phyloP scores from a whole-genome alignment of 2,329 filamentous ascomycete species.

The Talaromyces sp. region DNA sequence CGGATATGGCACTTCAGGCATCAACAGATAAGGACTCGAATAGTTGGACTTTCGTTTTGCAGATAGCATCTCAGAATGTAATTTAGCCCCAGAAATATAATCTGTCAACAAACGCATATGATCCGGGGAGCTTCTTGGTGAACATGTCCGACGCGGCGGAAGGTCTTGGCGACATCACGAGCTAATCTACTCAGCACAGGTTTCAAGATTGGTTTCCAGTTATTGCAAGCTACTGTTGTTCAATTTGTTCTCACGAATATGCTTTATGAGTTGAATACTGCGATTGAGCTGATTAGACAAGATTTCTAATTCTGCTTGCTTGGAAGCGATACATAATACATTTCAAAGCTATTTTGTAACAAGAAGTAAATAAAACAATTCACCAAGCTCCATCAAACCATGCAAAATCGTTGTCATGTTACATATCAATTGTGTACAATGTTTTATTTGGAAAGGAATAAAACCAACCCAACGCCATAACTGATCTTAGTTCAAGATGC shows the following conservation, averaged over 20 bases:
- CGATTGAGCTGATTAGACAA: not conserved
- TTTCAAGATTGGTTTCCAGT: not conserved
- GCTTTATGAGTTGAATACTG: not conserved
- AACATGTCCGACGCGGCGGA: not conserved
- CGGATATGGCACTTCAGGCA: not conserved
- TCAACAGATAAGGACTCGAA: not conserved
- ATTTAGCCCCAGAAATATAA: not conserved
- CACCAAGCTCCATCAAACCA: slow-evolving; percentile 13
- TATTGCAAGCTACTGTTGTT: not conserved
- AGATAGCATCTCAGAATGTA: not conserved
- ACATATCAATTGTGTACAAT: slow-evolving; percentile 16
- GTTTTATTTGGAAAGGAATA: slow-evolving; percentile 11
- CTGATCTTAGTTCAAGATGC: not conserved
- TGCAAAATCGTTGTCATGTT: slow-evolving; percentile 17
- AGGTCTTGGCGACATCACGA: slow-evolving; percentile 4
- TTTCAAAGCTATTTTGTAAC: not conserved
- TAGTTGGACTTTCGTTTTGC: not conserved
- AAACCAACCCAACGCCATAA: not conserved
- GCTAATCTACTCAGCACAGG: not conserved
- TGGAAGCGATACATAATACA: not conserved
- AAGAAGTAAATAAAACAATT: not conserved
- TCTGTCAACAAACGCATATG: not conserved
- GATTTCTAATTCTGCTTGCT: not conserved
- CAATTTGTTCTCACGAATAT: not conserved
- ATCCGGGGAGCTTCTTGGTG: slow-evolving; percentile 8